Evolutionary conservation across 768 basidiomycete species (phyloP).

Genomic region (Boletus subcaerulescens): DNA sequence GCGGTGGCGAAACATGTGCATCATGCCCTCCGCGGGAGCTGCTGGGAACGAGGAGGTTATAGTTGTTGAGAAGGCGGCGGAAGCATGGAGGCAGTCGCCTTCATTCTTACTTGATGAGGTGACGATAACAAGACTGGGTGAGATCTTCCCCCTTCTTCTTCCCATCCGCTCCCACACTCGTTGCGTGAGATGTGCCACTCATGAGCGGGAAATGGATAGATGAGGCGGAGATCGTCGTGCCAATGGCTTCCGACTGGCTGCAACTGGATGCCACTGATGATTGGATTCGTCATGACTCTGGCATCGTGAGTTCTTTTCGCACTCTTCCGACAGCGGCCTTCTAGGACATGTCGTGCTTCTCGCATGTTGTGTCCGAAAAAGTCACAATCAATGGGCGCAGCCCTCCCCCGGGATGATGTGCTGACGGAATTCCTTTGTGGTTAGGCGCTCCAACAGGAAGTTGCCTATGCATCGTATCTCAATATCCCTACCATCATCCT

Average conservation of each 20-base stretch:
- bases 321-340: conserved; percentile 6
- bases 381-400: conserved; percentile 20
- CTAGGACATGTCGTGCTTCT: conserved; percentile 8
- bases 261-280: conserved; percentile 91
- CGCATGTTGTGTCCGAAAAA: conserved; percentile 15
- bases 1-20: conserved; percentile 89
- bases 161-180: conserved; percentile 12
- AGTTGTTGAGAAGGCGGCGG: conserved; percentile 61
- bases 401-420: neutral
- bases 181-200: conserved; percentile 13
- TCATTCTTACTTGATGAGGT: conserved; percentile 81
- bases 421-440: conserved; percentile 14
- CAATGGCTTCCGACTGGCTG: conserved; percentile 89
- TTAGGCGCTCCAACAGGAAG: conserved; percentile 90
- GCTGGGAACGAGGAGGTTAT: conserved; percentile 38
- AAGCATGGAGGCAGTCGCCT: conserved; percentile 83
- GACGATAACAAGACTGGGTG: conserved; percentile 78
- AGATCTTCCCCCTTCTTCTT: conserved; percentile 25
- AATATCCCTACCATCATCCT: conserved; percentile 82
- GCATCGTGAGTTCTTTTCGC: conserved; percentile 63
- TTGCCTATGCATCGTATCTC: conserved; percentile 90
- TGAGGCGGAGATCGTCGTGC: conserved; percentile 70
- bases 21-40: conserved; percentile 48
- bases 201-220: conserved; percentile 41
- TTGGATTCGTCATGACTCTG: conserved; percentile 93